Evolutionary conservation across 139 green algal species (phyloP).

Genomic region (Chlamydomonas eustigma): DNA sequence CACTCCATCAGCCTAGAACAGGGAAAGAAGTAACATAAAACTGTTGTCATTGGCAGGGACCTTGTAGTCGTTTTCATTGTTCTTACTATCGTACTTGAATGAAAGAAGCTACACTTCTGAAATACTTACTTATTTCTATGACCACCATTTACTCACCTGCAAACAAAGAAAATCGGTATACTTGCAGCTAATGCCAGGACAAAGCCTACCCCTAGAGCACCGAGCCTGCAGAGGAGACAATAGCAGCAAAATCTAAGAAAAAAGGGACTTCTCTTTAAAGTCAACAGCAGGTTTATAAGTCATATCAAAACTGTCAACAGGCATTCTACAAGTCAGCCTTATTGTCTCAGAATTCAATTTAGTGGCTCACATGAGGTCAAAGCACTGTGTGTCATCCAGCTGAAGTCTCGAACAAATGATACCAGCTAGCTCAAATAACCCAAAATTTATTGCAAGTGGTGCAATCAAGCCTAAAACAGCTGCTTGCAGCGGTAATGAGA

Average conservation of each 20-base stretch:
- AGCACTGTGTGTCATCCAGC: conserved; percentile 1
- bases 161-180: conserved; percentile 14
- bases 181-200: neutral
- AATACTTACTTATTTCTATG: neutral
- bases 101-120: neutral
- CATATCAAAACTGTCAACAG: neutral
- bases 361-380: neutral
- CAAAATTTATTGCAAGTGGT: conserved; percentile 7
- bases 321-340: neutral
- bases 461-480: conserved; percentile 1
- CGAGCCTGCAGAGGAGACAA: neutral
- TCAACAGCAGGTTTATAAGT: neutral
- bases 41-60: too few species aligned
- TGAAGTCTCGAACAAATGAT: neutral
- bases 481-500: too few species aligned
- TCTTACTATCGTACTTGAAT: too few species aligned
- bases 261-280: neutral
- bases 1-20: conserved; percentile 5
- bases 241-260: neutral
- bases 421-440: neutral
- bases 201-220: conserved; percentile 2
- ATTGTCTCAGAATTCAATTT: neutral
- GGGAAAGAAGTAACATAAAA: neutral
- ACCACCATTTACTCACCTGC: neutral
- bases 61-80: too few species aligned